Conservation (phyloP, 2,329 filamentous ascomycete genomes). For the Hansfordia pulvinata region DNA sequence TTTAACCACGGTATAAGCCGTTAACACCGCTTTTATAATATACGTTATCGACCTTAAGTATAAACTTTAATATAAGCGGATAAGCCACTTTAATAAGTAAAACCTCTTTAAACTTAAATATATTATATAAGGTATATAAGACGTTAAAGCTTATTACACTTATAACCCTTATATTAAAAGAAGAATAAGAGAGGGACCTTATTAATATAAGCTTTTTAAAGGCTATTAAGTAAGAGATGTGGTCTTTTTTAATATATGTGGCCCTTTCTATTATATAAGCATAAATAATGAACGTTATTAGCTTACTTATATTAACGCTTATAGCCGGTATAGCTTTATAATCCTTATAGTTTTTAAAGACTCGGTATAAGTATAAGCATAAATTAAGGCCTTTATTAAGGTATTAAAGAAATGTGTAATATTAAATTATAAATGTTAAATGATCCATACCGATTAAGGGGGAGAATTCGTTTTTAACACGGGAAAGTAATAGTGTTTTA, state of each 20-base stretch:
- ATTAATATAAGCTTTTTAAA: conserved; percentile 2
- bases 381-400: no score
- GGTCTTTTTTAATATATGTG: no score
- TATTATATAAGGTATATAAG: conserved; percentile 2
- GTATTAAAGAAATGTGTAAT: no score
- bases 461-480: no score
- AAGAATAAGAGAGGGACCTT: conserved; percentile 1
- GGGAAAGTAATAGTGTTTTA: no score
- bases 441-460: no score
- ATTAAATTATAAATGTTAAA: no score
- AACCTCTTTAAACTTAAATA: conserved; percentile 2
- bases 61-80: conserved; percentile 2
- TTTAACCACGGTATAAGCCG: no score
- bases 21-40: no score
- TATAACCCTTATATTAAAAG: conserved; percentile 1
- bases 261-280: no score
- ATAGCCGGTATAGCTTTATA: conserved; percentile 1
- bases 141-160: conserved; percentile 2
- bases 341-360: conserved; percentile 1
- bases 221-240: no score
- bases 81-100: conserved; percentile 1
- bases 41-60: conserved; percentile 2
- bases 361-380: conserved; percentile 1
- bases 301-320: conserved; percentile 1
- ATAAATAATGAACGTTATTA: no score